phyloP scores from a whole-genome alignment of 2,329 filamentous ascomycete species.

The Chrysoporthe cubensis region DNA sequence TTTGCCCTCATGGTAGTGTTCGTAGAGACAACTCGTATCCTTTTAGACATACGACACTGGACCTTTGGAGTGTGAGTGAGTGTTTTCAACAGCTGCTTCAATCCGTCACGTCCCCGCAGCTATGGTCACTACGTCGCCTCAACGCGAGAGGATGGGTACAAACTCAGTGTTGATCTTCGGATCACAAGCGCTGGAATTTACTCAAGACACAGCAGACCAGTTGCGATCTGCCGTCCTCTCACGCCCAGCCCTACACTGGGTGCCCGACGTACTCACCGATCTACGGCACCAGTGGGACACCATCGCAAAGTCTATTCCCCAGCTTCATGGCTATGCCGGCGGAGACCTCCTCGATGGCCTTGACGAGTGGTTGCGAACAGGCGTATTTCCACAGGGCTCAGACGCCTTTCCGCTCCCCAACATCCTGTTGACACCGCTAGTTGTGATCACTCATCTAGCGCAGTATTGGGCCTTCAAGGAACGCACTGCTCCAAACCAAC shows the following conservation, averaged over 20 bases:
- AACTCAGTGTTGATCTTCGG: slow-evolving; percentile 2
- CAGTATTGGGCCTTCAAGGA: slow-evolving; percentile 4
- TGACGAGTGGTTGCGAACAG: background rate
- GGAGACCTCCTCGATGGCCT: background rate
- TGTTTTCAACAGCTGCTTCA: background rate
- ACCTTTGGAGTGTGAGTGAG: too few species aligned
- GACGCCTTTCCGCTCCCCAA: background rate
- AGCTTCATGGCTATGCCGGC: background rate
- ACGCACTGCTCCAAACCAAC: background rate
- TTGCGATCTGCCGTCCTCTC: background rate
- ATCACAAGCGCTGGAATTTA: background rate
- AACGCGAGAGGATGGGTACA: slow-evolving; percentile 6
- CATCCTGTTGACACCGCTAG: slow-evolving; percentile 8
- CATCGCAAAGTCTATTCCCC: background rate
- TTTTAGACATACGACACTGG: background rate
- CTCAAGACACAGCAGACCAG: background rate
- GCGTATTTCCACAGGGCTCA: background rate
- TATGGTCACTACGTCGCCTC: slow-evolving; percentile 2
- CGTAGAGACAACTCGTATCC: background rate
- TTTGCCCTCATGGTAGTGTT: background rate
- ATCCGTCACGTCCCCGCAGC: background rate
- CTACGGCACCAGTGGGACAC: background rate
- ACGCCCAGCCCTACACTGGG: background rate
- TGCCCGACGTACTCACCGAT: background rate
- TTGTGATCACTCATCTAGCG: slow-evolving; percentile 3